Evolutionary conservation across 106 monocot species (phyloP).

Genomic region (Allium sativum): DNA sequence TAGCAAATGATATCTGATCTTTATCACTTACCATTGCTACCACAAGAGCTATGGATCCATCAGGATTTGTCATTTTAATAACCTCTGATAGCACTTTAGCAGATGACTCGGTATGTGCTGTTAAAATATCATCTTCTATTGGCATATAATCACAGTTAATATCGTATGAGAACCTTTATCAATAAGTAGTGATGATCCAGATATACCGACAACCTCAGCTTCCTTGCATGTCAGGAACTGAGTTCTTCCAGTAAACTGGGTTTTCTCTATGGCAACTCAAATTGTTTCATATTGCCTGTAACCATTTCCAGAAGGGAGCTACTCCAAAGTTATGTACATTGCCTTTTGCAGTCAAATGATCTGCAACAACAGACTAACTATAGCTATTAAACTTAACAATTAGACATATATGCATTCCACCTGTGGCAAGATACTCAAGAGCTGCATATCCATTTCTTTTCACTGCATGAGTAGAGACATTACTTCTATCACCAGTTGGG

Average conservation of each 20-base stretch:
- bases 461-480: no score
- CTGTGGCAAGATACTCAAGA: no score
- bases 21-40: slow-evolving; percentile 97
- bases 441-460: no score
- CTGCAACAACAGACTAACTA: no score
- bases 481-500: no score
- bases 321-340: no score
- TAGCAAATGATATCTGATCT: slow-evolving; percentile 79
- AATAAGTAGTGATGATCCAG: slow-evolving; percentile 51
- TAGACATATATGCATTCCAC: no score
- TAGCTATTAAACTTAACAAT: no score
- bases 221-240: slow-evolving; percentile 58
- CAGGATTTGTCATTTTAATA: slow-evolving; percentile 27
- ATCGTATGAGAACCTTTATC: slow-evolving; percentile 64
- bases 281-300: slow-evolving; percentile 63
- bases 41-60: slow-evolving; percentile 55
- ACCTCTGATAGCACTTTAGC: slow-evolving; percentile 65
- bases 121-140: slow-evolving; percentile 2
- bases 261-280: slow-evolving; percentile 54
- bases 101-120: slow-evolving; percentile 98
- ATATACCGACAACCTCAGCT: slow-evolving; percentile 39
- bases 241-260: slow-evolving; percentile 65
- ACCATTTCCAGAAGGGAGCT: no score
- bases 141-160: not conserved
- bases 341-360: no score